Base-by-base conservation (phyloP, 768 basidiomycete species). In the Mycena kentingensis region DNA sequence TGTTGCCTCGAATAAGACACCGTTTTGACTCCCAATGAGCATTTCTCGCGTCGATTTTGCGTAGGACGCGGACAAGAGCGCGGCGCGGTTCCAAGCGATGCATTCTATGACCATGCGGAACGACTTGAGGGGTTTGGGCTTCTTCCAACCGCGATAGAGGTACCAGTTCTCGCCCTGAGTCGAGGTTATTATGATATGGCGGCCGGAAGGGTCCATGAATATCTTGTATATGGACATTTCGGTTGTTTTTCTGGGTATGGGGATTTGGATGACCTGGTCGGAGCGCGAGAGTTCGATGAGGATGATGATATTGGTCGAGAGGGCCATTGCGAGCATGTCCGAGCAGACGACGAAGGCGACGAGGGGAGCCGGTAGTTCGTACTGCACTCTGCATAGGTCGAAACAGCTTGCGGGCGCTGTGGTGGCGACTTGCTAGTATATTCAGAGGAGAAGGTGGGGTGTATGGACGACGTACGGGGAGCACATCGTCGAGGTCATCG, bases 131-230 rank as follows among this genome's bases (percentile, higher is more conserved):
- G 79, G 86, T 37, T 83, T 80, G 0, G 92, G 87, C 63, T 93
- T 91, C 74, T 88, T 89, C 83, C 87, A 88, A 8, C 81, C 78
- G 47, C 81, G 77, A 63, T 84, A 93, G 3, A 94, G 73, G 65
- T 98, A 98, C 85, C 90, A 98, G 55, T 92, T 95, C 65, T 99
- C 95, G 45, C 93, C 93, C 62, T 92, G 84, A 12, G 74, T 75
- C 8, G 93, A 94, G 0, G 92, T 90, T 47, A 96, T 78, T 35
- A 98, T 70, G 44, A 96, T 81, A 72, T 98, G 97, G 28, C 90
- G 79, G 4, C 95, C 95, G 0, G 93, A 89, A 13, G 95, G 95
- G 68, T 98, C 95, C 66, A 90, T 82, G 71, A 94, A 98, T 46
- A 98, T 70, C 64, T 88, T 88, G 74, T 87, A 73, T 41, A 98